Base-by-base conservation (phyloP, 768 basidiomycete species). In the Kwoniella dejecticola region DNA sequence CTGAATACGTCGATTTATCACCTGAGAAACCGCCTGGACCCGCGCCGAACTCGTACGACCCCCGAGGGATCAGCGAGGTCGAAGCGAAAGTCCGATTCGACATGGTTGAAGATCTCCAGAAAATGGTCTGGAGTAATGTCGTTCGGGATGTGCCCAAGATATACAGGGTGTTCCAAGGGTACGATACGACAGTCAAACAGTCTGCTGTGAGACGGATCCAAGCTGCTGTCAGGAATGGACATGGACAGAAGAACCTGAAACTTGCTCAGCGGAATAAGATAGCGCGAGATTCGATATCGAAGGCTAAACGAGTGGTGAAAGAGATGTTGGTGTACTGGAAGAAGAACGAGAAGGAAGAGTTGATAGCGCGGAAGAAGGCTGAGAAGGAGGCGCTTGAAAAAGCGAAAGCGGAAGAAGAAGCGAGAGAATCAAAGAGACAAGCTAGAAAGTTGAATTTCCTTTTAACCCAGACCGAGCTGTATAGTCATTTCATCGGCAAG, bases 401-500 rank as follows among this genome's bases (percentile, higher is more conserved):
- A 58, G 71, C 71, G 60, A 69, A 76, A 59, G 68, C 63, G 17
- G 69, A 77, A 62, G 74, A 79, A 75, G 71, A 75, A 70, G 66
- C 77, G 63, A 85, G 95, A 41, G 96, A 99, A 80, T 89, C 90
- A 12, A 89, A 93, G 38, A 83, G 96, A 52, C 91, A 95, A 78
- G 91, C 93, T 12, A 85, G 95, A 68, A 97, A 98, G 79, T 85
- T 99, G 24, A 96, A 99, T 81, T 99, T 98, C 81, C 82, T 99
- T 79, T 93, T 99, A 79, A 97, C 91, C 61, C 95, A 98, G 80
- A 98, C 96, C 3, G 96, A 99, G 77, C 84, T 98, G 7, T 99
- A 98, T 80, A 93, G 91, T 68, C 96, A 99, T 81, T 98, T 99
- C 84, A 93, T 99, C 60, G 95, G 95, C 30, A 96, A 87, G 80